Evolutionary conservation across 257 asterid species (phyloP).

Genomic region (Rhazya stricta): DNA sequence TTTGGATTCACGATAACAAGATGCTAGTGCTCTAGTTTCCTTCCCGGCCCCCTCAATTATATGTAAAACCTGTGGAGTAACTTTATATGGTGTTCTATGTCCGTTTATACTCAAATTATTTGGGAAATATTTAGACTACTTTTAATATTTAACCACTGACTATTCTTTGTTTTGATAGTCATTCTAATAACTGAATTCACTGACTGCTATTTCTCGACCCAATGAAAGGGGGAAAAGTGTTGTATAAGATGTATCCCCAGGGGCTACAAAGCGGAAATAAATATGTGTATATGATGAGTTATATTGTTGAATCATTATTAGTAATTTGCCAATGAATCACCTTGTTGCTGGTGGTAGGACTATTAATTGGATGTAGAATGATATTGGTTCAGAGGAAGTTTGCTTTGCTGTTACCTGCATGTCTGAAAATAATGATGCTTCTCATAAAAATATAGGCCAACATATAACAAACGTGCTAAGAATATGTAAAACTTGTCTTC

Average conservation of each 20-base stretch:
- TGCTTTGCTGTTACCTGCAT: not conserved
- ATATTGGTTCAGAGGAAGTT: not conserved
- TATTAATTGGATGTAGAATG: not conserved
- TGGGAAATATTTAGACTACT: too few species aligned
- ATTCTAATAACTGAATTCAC: not conserved
- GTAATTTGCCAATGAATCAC: not conserved
- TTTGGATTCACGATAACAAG: not conserved
- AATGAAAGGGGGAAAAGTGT: not conserved
- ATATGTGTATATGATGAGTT: not conserved
- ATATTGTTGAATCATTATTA: too few species aligned
- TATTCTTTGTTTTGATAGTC: too few species aligned
- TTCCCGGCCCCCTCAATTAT: not conserved
- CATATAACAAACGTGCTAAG: not conserved
- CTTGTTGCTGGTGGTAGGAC: not conserved
- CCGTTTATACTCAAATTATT: too few species aligned
- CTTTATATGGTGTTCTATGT: not conserved
- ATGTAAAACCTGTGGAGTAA: not conserved
- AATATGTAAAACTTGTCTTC: too few species aligned
- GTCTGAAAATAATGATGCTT: not conserved
- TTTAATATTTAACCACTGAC: not conserved
- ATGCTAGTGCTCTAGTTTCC: not conserved
- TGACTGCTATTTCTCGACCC: not conserved
- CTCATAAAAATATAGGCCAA: too few species aligned
- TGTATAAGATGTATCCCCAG: not conserved
- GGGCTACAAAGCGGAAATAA: not conserved